Conservation (phyloP, 2,329 filamentous ascomycete species). For the Dactylella cylindrospora region DNA sequence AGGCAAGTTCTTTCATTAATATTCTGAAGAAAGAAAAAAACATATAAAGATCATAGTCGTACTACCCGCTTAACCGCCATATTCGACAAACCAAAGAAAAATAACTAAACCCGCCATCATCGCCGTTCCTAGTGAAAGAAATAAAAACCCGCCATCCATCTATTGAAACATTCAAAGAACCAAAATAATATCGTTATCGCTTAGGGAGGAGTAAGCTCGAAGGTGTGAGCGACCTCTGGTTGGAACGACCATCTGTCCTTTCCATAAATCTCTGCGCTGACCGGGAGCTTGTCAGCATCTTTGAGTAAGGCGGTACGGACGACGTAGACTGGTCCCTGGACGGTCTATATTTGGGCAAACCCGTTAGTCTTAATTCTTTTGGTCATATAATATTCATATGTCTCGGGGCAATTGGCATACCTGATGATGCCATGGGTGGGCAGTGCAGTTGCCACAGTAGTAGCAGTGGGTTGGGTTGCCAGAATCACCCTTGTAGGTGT, state of each 20-base stretch:
- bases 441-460: constrained; percentile 38
- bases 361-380: too few species aligned
- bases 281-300: constrained; percentile 9
- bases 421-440: constrained; percentile 43
- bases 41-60: too few species aligned
- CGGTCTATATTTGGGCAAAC: constrained; percentile 8
- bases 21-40: too few species aligned
- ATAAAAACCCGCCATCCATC: too few species aligned
- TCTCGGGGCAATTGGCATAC: constrained; percentile 3
- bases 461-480: constrained; percentile 39
- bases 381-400: too few species aligned
- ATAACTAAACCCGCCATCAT: too few species aligned
- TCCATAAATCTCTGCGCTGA: constrained; percentile 30
- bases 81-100: too few species aligned
- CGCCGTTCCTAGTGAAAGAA: too few species aligned
- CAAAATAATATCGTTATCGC: too few species aligned
- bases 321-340: constrained; percentile 19
- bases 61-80: too few species aligned
- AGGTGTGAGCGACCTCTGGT: constrained; percentile 7
- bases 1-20: too few species aligned
- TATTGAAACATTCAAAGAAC: too few species aligned
- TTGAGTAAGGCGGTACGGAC: constrained; percentile 31
- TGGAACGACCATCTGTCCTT: constrained; percentile 32
- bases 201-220: constrained; percentile 18
- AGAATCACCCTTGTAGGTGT: constrained; percentile 42